Base-by-base conservation (phyloP, 179 eudicot species). In the Carnegiea gigantea region DNA sequence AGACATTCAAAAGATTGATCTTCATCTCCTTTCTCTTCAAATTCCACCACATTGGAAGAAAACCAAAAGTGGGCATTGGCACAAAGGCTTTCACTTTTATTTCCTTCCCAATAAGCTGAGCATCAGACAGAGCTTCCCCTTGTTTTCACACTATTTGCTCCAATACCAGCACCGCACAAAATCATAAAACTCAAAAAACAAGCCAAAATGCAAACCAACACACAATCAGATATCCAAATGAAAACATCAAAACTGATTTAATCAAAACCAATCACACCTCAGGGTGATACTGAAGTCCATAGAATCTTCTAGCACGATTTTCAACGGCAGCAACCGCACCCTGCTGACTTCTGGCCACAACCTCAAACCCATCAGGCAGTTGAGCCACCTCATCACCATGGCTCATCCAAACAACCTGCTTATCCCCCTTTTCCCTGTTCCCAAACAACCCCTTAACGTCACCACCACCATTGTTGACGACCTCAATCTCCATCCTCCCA, bases 381-480 rank as follows among this genome's bases (percentile, higher is more conserved):
- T 68, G 84, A 57, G 86, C 93, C 18, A 90, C 99, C 89, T 94
- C 99, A 59, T 96, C 99, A 0, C 98, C 98, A 77, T 96, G 99
- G 64, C 98, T 96, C 99, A 96, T 96, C 99, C 99, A 96, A 73
- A 94, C 98, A 77, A 89, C 88, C 84, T 95, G 97, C 85, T 77
- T 94, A 83, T 90, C 93, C 44, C 98, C 98, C 67, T 83, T 84
- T 1, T 13, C 46, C 79, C 83, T 86, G 33, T 82, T 70, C 81
- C 90, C 94, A 88, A 90, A 96, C 86, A 94, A 71, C 26, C 85
- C 65, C 44, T 48, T 24, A 75, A 9, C 10, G 49, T 51, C 57
- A 12, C 77, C 28, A 74, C 79, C 90, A 40, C 80, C 73, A 30
- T 70, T 86, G 76, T 74, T 86, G 38, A 81, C 82, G 6, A 95